Conservation (phyloP, 169 alveolate species). For the Babesia ovata region DNA sequence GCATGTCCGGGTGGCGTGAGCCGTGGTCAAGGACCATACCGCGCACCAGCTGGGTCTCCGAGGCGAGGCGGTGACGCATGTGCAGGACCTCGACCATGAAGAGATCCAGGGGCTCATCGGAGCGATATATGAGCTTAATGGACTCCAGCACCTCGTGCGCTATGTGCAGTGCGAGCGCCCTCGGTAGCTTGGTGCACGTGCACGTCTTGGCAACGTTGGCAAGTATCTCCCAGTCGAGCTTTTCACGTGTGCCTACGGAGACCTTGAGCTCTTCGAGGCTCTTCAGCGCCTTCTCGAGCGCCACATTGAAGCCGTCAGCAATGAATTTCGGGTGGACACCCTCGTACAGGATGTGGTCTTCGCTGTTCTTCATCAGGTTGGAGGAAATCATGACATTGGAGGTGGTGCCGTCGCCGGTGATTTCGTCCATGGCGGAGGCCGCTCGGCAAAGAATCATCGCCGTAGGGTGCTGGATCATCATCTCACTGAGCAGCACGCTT, state of each 20-base stretch:
- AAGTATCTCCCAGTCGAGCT: slow-evolving; percentile 87
- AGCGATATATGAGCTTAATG: slow-evolving; percentile 70
- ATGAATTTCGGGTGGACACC: slow-evolving; percentile 97
- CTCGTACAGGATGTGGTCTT: slow-evolving; percentile 80
- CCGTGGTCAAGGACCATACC: slow-evolving; percentile 99
- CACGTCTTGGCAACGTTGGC: slow-evolving; percentile 93
- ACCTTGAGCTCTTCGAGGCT: slow-evolving; percentile 85
- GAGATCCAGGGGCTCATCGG: slow-evolving; percentile 87
- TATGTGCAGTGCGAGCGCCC: slow-evolving; percentile 88
- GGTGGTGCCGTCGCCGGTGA: slow-evolving; percentile 99
- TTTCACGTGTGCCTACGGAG: slow-evolving; percentile 14
- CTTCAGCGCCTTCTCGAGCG: slow-evolving; percentile 88
- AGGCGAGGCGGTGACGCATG: slow-evolving; percentile 94
- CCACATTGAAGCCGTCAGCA: slow-evolving; percentile 95
- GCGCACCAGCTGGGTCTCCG: slow-evolving; percentile 90
- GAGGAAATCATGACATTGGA: slow-evolving; percentile 95
- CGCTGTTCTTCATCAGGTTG: slow-evolving; percentile 86
- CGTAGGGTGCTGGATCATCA: slow-evolving; percentile 99
- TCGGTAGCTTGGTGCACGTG: slow-evolving; percentile 91
- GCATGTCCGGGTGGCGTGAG: slow-evolving; percentile 97
- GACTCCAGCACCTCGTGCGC: slow-evolving; percentile 97
- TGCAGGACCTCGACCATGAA: slow-evolving; percentile 98
- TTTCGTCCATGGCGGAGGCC: slow-evolving; percentile 98
- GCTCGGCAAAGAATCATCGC: slow-evolving; percentile 99
- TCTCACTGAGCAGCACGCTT: slow-evolving; percentile 94